Base-by-base conservation (phyloP, 345 rosid species). In the Rhizophora mangle region DNA sequence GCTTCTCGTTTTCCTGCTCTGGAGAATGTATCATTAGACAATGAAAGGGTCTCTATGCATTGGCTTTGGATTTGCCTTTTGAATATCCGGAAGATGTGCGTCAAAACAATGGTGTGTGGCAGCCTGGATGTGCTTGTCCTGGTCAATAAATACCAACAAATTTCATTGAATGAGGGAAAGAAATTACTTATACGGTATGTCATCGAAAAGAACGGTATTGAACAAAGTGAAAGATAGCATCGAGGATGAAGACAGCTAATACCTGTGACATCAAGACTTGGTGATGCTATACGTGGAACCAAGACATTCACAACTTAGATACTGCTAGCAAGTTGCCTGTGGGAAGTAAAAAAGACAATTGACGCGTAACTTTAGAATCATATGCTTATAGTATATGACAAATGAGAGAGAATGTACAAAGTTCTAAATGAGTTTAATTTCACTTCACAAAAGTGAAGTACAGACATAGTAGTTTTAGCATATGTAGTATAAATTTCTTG, bases 171-270 rank as follows among this genome's bases (percentile, higher is more conserved):
- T 31, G 22, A 20, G 37, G 37, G 37, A 7, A 34, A 34, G 37
- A 34, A 34, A 34, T 34, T 34, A 34, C 8, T 6, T 6, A 6
- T 8, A 34, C 8, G 37, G 9, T 1, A 34, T 47, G 55, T 68
- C 76, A 58, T 67, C 71, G 68, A 73, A 37, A 75, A 78, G 51
- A 70, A 54, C 16, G 51, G 70, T 68, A 68, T 68, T 68, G 74
- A 70, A 76, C 59, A 67, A 53, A 78, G 72, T 60, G 71, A 63
- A 78, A 75, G 10, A 59, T 39, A 9, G 62, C 31, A 61, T 60
- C 67, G 6, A 24, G 18, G 49, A 43, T 43, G 71, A 77, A 71
- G 84, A 80, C 86, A 77, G 82, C 86, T 82, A 72, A 70, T 51
- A 61, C 26, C 49, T 52, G 63, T 61, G 74, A 69, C 70, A 65